Evolutionary conservation across 2,329 filamentous ascomycete genomes (phyloP), one percentile per base, ranked within the genome.

Genomic region (Botryotinia narcissicola): DNA sequence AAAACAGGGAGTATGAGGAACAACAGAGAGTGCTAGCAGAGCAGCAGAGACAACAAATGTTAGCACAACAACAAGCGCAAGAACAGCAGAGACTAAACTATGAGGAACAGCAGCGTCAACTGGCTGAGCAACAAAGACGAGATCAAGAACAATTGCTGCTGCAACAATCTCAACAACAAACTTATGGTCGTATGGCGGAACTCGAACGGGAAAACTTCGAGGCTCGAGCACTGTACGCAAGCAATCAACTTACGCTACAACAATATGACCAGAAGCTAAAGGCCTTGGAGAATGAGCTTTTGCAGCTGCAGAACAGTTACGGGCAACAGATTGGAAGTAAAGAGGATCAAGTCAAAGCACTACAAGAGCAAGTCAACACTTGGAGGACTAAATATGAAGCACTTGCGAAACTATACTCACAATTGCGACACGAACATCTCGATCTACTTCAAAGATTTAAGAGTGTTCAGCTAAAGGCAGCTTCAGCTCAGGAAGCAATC

Each of bases 301-400:
- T 87, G 64, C 93, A 97, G 77, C 87, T 98, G 70, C 93, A 94
- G 78, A 89, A 87, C 78, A 98, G 94, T 81, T 92, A 93, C 78
- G 91, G 92, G 60, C 91, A 97, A 82, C 96, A 98, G 81, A 90
- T 93, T 70, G 85, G 87, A 51, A 98, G 95, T 81, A 97, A 95
- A 81, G 96, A 99, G 80, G 96, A 98, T 78, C 95, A 98, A 83
- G 95, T 99, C 78, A 88, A 91, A 37, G 91, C 96, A 2, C 86
- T 99, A 32, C 96, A 98, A 80, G 96, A 98, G 84, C 96, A 98
- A 83, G 92, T 98, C 77, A 98, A 98, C 83, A 98, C 95, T 0
- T 99, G 96, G 96, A 89, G 96, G 74, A 92, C 93, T 70, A 99
- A 99, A 83, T 99, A 99, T 80, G 96, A 99, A 82, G 93, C 95